phyloP scores from a whole-genome alignment of 257 asterid genomes.

The Capsicum pubescens region DNA sequence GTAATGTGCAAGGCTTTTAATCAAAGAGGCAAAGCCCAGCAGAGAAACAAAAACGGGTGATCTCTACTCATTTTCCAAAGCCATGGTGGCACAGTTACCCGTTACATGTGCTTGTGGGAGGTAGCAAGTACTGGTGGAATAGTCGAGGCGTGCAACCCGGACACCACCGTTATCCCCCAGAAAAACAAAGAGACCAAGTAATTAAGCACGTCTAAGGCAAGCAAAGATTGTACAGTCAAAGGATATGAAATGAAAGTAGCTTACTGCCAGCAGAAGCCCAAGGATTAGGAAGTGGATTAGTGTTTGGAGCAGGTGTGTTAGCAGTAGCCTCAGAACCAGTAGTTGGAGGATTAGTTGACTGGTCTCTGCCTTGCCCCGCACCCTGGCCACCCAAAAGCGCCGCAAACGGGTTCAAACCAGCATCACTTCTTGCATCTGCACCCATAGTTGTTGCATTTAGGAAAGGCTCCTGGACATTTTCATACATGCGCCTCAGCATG shows the following conservation, averaged over 20 bases:
- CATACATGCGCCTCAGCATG: constrained; percentile 72
- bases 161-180: background rate
- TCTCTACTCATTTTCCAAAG: background rate
- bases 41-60: background rate
- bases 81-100: background rate
- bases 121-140: background rate
- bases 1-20: background rate
- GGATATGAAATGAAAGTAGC: constrained; percentile 21
- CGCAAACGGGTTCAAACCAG: constrained; percentile 58
- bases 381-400: constrained; percentile 57
- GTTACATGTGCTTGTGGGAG: background rate
- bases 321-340: constrained; percentile 40
- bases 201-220: background rate
- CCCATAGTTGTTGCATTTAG: constrained; percentile 61
- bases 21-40: background rate
- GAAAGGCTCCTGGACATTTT: constrained; percentile 67
- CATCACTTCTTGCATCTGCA: constrained; percentile 49
- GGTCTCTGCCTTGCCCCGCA: constrained; percentile 39
- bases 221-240: background rate
- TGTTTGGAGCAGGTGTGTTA: constrained; percentile 60
- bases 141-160: background rate
- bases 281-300: constrained; percentile 69
- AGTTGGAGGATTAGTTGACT: constrained; percentile 41
- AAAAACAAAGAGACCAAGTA: background rate
- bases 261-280: constrained; percentile 60